A percentile compares a stretch with the other conserved stretches of the same genome.
phyloP scores from a whole-genome alignment of 2,329 filamentous ascomycete genomes.

The Didymella keratinophila region DNA sequence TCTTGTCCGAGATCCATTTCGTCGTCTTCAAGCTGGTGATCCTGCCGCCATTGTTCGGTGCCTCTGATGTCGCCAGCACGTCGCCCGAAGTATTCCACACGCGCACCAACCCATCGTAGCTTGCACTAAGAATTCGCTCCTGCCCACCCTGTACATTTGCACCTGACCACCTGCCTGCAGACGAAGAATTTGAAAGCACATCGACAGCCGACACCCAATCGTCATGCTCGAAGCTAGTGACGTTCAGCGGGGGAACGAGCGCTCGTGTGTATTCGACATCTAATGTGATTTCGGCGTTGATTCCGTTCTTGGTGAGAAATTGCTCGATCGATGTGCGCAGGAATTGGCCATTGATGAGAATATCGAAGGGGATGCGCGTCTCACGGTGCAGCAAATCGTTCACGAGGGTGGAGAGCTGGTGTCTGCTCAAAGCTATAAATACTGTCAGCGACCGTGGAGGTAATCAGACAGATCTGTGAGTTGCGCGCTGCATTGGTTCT shows the following conservation, averaged over 20 bases:
- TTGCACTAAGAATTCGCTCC: slow-evolving; percentile 85
- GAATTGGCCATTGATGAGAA: slow-evolving; percentile 93
- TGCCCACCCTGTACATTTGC: slow-evolving; percentile 61
- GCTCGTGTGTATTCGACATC: slow-evolving; percentile 93
- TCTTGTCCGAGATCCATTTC: slow-evolving; percentile 78
- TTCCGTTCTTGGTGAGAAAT: slow-evolving; percentile 83
- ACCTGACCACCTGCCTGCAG: slow-evolving; percentile 65
- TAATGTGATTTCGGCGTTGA: slow-evolving; percentile 87
- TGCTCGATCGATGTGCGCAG: slow-evolving; percentile 89
- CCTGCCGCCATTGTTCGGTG: slow-evolving; percentile 68
- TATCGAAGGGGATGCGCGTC: slow-evolving; percentile 83
- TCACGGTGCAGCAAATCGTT: slow-evolving; percentile 67
- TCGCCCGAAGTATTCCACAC: slow-evolving; percentile 90
- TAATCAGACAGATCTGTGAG: not conserved
- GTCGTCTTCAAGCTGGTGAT: slow-evolving; percentile 78
- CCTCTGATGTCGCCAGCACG: slow-evolving; percentile 77
- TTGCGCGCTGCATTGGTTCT: not conserved
- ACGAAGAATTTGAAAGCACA: slow-evolving; percentile 73
- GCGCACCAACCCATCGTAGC: slow-evolving; percentile 87
- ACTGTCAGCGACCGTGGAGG: slow-evolving; percentile 19
- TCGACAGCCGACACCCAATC: slow-evolving; percentile 95
- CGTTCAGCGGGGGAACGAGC: slow-evolving; percentile 85
- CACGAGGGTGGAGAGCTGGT: slow-evolving; percentile 66
- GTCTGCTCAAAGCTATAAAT: slow-evolving; percentile 39
- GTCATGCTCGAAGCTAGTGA: slow-evolving; percentile 94